A percentile compares a stretch with the other conserved stretches of the same genome.
Conservation (phyloP, 441 rosid species). For the Corymbia citriodora region DNA sequence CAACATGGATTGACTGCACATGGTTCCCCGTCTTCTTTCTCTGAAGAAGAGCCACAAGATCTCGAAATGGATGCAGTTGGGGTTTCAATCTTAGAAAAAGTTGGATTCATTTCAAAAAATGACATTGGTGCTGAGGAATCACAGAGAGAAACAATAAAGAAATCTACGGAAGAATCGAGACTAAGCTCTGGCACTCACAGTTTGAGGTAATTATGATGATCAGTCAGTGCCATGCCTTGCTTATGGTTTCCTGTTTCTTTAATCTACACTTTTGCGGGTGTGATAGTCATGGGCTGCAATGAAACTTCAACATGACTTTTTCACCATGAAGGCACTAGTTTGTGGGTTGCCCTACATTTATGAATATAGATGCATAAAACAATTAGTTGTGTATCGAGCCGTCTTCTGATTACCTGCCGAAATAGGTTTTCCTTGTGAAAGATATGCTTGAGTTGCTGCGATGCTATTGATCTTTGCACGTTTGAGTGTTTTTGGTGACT, state of each 20-base stretch:
- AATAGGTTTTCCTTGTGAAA: not conserved
- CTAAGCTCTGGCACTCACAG: slow-evolving; percentile 22
- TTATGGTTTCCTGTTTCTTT: not conserved
- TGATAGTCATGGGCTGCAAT: not conserved
- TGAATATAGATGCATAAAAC: not conserved
- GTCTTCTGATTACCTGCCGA: not conserved
- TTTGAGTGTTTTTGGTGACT: not conserved
- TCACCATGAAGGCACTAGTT: not conserved
- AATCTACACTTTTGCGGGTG: not conserved
- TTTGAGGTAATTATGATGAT: slow-evolving; percentile 27
- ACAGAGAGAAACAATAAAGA: slow-evolving; percentile 21
- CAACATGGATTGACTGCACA: slow-evolving; percentile 29
- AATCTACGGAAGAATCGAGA: slow-evolving; percentile 29
- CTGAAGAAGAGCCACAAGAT: slow-evolving; percentile 19
- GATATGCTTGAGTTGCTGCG: not conserved
- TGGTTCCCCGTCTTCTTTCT: slow-evolving; percentile 18
- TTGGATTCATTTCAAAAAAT: slow-evolving; percentile 17
- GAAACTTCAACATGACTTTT: not conserved
- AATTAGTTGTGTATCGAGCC: not conserved
- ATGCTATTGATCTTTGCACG: not conserved
- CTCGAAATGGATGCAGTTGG: slow-evolving; percentile 16
- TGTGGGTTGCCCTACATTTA: not conserved
- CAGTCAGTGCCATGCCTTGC: not conserved
- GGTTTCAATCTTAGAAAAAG: slow-evolving; percentile 12
- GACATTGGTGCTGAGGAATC: slow-evolving; percentile 25